A percentile compares a stretch with the other conserved stretches of the same genome.
Conservation (phyloP, 2,329 filamentous ascomycete genomes). For the Colletotrichum costaricense region DNA sequence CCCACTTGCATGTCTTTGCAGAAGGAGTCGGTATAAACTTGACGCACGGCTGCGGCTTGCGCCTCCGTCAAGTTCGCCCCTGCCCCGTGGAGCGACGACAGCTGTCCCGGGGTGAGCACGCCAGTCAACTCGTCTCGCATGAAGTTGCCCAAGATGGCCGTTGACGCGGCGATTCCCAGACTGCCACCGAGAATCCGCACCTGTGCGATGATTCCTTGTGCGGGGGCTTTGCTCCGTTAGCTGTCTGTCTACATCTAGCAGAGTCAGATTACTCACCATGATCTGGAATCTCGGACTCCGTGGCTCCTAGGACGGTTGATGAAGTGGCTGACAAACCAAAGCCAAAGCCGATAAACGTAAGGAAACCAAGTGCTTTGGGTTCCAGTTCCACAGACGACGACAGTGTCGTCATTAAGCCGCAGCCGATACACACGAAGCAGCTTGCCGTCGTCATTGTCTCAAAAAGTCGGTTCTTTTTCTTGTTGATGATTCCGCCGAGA, state of each 20-base stretch:
- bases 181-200: constrained; percentile 64
- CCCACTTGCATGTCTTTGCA: constrained; percentile 59
- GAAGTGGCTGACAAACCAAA: constrained; percentile 61
- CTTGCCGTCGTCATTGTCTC: constrained; percentile 57
- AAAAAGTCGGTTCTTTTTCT: constrained; percentile 52
- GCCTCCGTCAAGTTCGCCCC: constrained; percentile 39
- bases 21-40: constrained; percentile 58
- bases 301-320: constrained; percentile 57
- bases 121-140: constrained; percentile 44
- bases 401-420: constrained; percentile 56
- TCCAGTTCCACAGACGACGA: constrained; percentile 47
- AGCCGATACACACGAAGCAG: constrained; percentile 57
- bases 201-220: constrained; percentile 65
- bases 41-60: constrained; percentile 47
- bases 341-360: constrained; percentile 63
- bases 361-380: constrained; percentile 59
- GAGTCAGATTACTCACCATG: constrained; percentile 51
- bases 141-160: constrained; percentile 54
- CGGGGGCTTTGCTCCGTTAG: constrained; percentile 52
- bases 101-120: constrained; percentile 42
- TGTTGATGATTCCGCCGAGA: constrained; percentile 55
- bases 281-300: constrained; percentile 56
- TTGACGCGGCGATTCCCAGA: constrained; percentile 64
- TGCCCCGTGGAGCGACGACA: constrained; percentile 41
- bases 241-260: not conserved